Conservation (phyloP, 441 rosid genomes). For the Biscutella auriculata region DNA sequence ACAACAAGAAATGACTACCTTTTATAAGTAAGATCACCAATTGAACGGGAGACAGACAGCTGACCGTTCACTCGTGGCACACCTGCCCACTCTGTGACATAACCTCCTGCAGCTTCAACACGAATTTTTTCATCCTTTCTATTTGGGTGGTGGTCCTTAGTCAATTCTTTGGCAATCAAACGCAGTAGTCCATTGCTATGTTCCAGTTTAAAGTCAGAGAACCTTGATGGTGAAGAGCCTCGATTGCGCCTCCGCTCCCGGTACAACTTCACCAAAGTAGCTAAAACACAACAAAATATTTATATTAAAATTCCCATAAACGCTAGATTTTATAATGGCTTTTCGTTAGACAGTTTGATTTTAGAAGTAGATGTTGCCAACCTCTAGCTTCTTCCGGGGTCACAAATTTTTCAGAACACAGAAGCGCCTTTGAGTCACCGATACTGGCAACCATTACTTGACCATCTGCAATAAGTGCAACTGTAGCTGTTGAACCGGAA, state of each 20-base stretch:
- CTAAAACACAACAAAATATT: conserved; percentile 31
- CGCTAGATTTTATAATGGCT: neutral
- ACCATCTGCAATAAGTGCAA: conserved; percentile 69
- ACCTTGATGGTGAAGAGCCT: conserved; percentile 33
- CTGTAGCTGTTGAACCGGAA: conserved; percentile 84
- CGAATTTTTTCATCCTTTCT: conserved; percentile 83
- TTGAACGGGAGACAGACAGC: conserved; percentile 83
- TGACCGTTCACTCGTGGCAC: conserved; percentile 82
- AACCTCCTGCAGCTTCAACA: conserved; percentile 90
- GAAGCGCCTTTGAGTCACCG: conserved; percentile 89
- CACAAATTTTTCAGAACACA: conserved; percentile 74
- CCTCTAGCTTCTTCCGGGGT: conserved; percentile 83
- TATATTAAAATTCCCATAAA: neutral
- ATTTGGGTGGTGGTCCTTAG: conserved; percentile 81
- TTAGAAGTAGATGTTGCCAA: conserved; percentile 21
- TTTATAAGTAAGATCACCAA: conserved; percentile 69
- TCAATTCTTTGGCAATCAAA: conserved; percentile 59
- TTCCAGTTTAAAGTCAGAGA: conserved; percentile 32
- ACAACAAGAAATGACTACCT: conserved; percentile 30
- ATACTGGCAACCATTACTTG: conserved; percentile 75
- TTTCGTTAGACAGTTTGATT: neutral
- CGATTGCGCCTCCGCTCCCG: conserved; percentile 51
- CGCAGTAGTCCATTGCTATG: conserved; percentile 38
- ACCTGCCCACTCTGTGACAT: conserved; percentile 69
- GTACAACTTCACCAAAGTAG: conserved; percentile 57